Evolutionary conservation across 305 asterid genomes (phyloP).

Genomic region (Caryopteris hybrid): DNA sequence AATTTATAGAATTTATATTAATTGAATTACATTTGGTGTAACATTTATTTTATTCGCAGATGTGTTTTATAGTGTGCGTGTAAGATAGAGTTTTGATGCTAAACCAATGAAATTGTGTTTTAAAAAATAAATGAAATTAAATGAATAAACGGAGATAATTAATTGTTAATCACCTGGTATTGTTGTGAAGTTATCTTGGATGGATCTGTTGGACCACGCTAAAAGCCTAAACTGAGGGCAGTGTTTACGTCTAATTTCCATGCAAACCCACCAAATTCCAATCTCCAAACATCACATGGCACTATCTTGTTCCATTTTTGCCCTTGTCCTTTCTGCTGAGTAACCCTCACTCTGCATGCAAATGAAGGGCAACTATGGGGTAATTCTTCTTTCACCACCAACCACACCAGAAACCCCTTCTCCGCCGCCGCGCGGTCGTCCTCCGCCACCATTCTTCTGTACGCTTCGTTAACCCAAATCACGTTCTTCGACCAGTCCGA

Average conservation of each 20-base stretch:
- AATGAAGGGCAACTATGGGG: slow-evolving; percentile 26
- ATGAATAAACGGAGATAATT: neutral
- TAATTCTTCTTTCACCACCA: slow-evolving; percentile 26
- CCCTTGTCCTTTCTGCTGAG: slow-evolving; percentile 15
- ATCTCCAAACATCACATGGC: slow-evolving; percentile 43
- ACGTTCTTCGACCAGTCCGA: slow-evolving; percentile 33
- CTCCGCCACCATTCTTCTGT: slow-evolving; percentile 27
- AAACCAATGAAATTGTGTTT: neutral
- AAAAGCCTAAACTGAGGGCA: slow-evolving; percentile 31
- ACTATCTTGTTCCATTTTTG: slow-evolving; percentile 25
- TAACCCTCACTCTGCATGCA: slow-evolving; percentile 33
- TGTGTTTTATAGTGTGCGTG: too few species aligned
- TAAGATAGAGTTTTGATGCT: neutral
- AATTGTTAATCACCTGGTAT: slow-evolving; percentile 13
- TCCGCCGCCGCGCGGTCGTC: slow-evolving; percentile 12
- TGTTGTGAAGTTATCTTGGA: neutral
- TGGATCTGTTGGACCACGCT: neutral
- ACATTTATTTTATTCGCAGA: neutral
- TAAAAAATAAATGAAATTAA: neutral
- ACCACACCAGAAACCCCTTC: slow-evolving; percentile 27
- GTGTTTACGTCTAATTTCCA: slow-evolving; percentile 44
- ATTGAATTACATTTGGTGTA: neutral
- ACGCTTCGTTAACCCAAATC: slow-evolving; percentile 40
- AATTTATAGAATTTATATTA: neutral
- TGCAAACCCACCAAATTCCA: slow-evolving; percentile 39